Base-by-base conservation (phyloP, 2,329 filamentous ascomycete genomes). In the Pestalotiopsis sp. region DNA sequence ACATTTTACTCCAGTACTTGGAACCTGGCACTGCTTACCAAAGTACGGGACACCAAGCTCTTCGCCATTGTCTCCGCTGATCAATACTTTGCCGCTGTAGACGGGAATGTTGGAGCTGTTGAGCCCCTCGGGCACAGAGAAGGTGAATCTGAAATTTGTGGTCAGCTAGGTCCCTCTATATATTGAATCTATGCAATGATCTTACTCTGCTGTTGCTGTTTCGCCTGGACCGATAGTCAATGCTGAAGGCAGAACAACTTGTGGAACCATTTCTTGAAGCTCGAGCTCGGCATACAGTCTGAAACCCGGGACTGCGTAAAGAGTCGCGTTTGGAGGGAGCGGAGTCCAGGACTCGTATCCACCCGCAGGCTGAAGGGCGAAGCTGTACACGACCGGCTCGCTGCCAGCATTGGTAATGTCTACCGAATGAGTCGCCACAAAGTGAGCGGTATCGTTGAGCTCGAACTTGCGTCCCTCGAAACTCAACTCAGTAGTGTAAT, bases 391-490 rank as follows among this genome's bases (percentile, higher is more conserved):
- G 36, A 80, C 74, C 14, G 75, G 69, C 41, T 76, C 73, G n/a
- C 69, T 71, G 27, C 78, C 81, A 7, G 73, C 74, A 71, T 84
- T 84, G 52, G 75, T 78, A 68, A 84, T 77, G 31, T 78, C 77
- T 61, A 83, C 80, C 38, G 76, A 74, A 41, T 79, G 77, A 11
- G 69, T 74, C 1, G 72, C 72, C 7, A 71, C 69, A 67, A 84
- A 80, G 71, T 83, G 73, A 27, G 77, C 76, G 13, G 81, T 83
- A 70, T 84, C 82, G 68, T 84, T 84, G 68, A 84, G 80, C 61
- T 79, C 77, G 69, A 84, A 81, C 59, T 77, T 77, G 59, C 83
- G 75, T 62, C 77, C 80, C n/a, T 76, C 77, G 2, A 78, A 77
- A 56, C 76, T 77, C 27, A 83, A 71, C 52, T 77, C 69, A 4